These are phyloP conservation scores for Stropharia rugosoannulata DNA, from an alignment of 768 basidiomycete species.

Conservation along the genomic window DNA sequence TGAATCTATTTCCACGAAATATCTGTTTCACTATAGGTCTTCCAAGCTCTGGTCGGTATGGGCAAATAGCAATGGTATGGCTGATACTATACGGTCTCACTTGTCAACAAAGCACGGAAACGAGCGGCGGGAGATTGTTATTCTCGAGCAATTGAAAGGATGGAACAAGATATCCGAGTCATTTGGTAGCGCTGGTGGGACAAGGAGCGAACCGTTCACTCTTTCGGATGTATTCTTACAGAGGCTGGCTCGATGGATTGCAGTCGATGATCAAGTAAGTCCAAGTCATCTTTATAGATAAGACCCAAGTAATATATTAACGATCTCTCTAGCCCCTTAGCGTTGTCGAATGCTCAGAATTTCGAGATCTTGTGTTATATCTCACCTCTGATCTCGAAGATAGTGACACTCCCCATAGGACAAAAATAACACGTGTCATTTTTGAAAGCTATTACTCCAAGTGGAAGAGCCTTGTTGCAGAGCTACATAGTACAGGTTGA, in stretches of 20 bases:
- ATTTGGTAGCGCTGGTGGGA: too few relatives aligned
- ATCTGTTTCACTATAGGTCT: neutral
- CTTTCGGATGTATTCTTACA: conserved; percentile 21
- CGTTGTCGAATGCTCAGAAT: conserved; percentile 33
- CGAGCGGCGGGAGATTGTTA: conserved; percentile 11
- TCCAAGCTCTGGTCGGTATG: conserved; percentile 14
- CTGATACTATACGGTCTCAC: conserved; percentile 21
- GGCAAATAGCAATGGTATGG: conserved; percentile 19
- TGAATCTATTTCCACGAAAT: too few relatives aligned
- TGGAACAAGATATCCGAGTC: conserved; percentile 6
- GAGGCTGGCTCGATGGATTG: conserved; percentile 12
- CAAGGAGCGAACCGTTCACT: conserved; percentile 11
- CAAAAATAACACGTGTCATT: conserved; percentile 5
- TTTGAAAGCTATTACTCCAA: conserved; percentile 20
- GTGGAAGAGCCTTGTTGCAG: too few relatives aligned
- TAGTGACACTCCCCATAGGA: conserved; percentile 33
- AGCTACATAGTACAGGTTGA: too few relatives aligned
- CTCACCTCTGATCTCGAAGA: conserved; percentile 21
- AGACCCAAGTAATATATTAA: too few relatives aligned
- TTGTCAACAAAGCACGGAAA: conserved; percentile 17
- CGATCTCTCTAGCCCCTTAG: conserved; percentile 34
- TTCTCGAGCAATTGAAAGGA: conserved; percentile 15
- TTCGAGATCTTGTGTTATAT: conserved; percentile 29
- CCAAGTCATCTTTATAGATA: too few relatives aligned
- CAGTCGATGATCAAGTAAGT: conserved; percentile 33